Percentiles rank a stretch among this genome's conserved stretches.
Conservation (phyloP, 768 basidiomycete species). For the Sarcodon sp. region DNA sequence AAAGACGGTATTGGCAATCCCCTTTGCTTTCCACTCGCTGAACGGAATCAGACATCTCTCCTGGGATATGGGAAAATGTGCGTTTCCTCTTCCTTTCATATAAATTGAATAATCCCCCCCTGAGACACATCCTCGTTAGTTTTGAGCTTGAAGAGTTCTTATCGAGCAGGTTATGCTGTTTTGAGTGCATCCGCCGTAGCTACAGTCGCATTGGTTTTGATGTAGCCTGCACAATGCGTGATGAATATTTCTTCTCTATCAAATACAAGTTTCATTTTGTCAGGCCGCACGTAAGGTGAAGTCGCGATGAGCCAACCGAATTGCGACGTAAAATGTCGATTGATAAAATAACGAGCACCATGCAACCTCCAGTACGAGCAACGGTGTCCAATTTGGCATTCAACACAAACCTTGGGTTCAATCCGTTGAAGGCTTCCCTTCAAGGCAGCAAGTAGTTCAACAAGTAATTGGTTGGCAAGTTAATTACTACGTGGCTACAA, state of each 20-base stretch:
- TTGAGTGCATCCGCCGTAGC: conserved; percentile 66
- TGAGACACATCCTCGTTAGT: conserved; percentile 29
- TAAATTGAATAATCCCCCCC: not conserved
- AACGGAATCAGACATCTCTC: conserved; percentile 85
- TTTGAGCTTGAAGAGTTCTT: conserved; percentile 67
- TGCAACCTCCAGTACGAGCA: conserved; percentile 67
- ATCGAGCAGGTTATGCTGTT: conserved; percentile 74
- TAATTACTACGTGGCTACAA: too few relatives aligned
- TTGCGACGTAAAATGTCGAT: conserved; percentile 77
- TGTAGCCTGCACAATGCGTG: conserved; percentile 13
- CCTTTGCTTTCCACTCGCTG: conserved; percentile 83
- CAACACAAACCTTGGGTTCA: too few relatives aligned
- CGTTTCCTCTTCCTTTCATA: conserved; percentile 20
- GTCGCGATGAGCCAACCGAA: conserved; percentile 85
- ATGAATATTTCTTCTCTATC: too few relatives aligned
- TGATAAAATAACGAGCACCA: conserved; percentile 77
- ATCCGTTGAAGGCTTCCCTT: too few relatives aligned
- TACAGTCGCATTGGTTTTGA: conserved; percentile 55
- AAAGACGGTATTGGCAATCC: conserved; percentile 71
- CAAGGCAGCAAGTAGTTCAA: too few relatives aligned
- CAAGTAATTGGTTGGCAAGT: too few relatives aligned
- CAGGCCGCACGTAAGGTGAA: conserved; percentile 82
- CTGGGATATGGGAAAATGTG: conserved; percentile 88
- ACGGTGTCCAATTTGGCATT: too few relatives aligned
- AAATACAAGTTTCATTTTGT: too few relatives aligned